Evolutionary conservation across 352 stramenopile species (phyloP).

Genomic region (Aphanomyces invadans): DNA sequence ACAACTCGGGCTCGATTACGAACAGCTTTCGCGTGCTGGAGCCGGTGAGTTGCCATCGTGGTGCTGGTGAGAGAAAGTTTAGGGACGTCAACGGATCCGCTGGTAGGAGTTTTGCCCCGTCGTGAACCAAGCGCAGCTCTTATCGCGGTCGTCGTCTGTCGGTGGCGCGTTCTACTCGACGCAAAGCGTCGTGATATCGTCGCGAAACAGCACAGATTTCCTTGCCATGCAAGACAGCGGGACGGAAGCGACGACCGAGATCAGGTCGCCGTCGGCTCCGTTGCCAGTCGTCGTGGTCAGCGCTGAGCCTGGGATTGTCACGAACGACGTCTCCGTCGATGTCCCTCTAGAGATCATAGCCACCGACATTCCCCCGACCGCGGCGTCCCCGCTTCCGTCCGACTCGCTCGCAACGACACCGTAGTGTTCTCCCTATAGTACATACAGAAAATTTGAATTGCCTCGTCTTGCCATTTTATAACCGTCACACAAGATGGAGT

Average conservation of each 20-base stretch:
- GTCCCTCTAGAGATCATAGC: not conserved
- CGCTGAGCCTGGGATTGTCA: not conserved
- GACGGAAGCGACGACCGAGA: not conserved
- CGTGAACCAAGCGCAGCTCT: constrained; percentile 8
- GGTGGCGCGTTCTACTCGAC: constrained; percentile 22
- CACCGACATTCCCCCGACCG: too few species aligned
- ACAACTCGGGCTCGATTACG: constrained; percentile 17
- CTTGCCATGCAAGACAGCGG: constrained; percentile 4
- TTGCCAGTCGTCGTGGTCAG: too few species aligned
- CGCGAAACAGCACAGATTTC: constrained; percentile 4
- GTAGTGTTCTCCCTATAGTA: too few species aligned
- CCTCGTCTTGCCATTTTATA: too few species aligned
- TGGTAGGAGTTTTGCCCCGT: constrained; percentile 22
- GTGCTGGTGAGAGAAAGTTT: not conserved
- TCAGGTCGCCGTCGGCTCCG: not conserved
- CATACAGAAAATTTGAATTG: too few species aligned
- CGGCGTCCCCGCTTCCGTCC: not conserved
- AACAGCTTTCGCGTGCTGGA: constrained; percentile 23
- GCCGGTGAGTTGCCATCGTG: not conserved
- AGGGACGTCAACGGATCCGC: not conserved
- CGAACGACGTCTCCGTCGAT: not conserved
- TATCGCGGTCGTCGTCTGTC: constrained; percentile 19
- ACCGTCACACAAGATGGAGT: not conserved
- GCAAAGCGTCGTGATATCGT: constrained; percentile 18
- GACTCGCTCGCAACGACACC: too few species aligned